Evolutionary conservation across 1,139 yeast genomes (phyloP), one percentile per base, ranked within the genome.

Genomic region (Yamadazyma diddensiae): DNA sequence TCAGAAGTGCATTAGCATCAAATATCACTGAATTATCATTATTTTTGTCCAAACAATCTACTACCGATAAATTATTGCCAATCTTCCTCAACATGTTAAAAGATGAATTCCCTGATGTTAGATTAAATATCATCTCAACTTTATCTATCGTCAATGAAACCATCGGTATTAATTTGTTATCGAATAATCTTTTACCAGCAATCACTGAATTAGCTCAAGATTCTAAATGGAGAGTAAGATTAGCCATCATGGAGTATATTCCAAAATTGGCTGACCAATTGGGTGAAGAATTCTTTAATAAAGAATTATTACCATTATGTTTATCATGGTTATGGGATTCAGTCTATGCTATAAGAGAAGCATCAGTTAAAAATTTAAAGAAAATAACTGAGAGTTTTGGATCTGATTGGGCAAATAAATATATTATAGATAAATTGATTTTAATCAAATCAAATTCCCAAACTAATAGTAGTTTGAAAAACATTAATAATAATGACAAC

Each of bases 291-390:
- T 88, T 92, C 55, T 94, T 94, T 62, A 94, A 92, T 58, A 83
- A 86, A 52, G 95, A 92, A 51, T 70, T 94, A 47, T 90, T 94
- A 42, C 80, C 85, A 30, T 69, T 94, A 47, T 94, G 97, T 54
- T 77, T 94, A 78, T 84, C 92, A 15, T 94, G 98, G 97, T 70
- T 94, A 46, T 90, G 97, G 95, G 99, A 94, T 62, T 85, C 94
- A 11, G 98, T 94, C 25, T 92, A 79, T 60, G 92, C 97, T 6
- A 90, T 94, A 43, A 79, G 99, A 59, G 95, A 88, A 49, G 98
- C 98, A 10, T 97, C 97, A 1, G 95, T 94, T 21, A 64, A 72
- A 39, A 94, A 90, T 57, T 69, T 92, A 49, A 80, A 77, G 46
- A 82, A 83, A 49, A 70, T 94, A 49, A 81, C 96, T 4, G 75